These are phyloP conservation scores for Paecilomyces niveus DNA, from an alignment of 2,329 filamentous ascomycete species.

Conservation along the genomic window DNA sequence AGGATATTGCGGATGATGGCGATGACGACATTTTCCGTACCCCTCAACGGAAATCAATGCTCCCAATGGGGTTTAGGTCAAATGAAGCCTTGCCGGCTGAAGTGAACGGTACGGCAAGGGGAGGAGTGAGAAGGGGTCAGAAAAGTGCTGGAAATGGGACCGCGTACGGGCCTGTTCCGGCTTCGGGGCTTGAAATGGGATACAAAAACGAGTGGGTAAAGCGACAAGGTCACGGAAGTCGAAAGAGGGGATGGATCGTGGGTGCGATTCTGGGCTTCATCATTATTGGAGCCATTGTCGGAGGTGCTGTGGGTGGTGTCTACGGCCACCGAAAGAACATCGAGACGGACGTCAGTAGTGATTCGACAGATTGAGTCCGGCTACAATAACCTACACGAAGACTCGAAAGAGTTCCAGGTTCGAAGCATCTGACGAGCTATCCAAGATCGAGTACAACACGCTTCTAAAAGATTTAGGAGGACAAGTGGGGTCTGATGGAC, in stretches of 20 bases:
- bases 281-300: slow-evolving; percentile 63
- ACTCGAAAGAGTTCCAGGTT: slow-evolving; percentile 79
- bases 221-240: slow-evolving; percentile 55
- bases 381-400: slow-evolving; percentile 62
- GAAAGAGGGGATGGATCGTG: slow-evolving; percentile 62
- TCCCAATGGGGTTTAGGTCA: slow-evolving; percentile 47
- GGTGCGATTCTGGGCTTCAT: slow-evolving; percentile 39
- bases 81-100: slow-evolving; percentile 27
- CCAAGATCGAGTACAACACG: slow-evolving; percentile 73
- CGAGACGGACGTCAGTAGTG: slow-evolving; percentile 10
- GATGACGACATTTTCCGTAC: slow-evolving; percentile 67
- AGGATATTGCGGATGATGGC: slow-evolving; percentile 77
- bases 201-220: slow-evolving; percentile 61
- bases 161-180: slow-evolving; percentile 51
- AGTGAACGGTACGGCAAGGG: slow-evolving; percentile 38
- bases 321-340: slow-evolving; percentile 49
- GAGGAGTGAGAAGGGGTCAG: slow-evolving; percentile 34
- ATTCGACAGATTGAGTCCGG: slow-evolving; percentile 25
- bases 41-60: slow-evolving; percentile 51
- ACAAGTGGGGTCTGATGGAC: slow-evolving; percentile 92
- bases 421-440: slow-evolving; percentile 92
- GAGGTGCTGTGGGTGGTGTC: slow-evolving; percentile 67
- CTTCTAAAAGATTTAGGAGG: slow-evolving; percentile 73
- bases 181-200: slow-evolving; percentile 18
- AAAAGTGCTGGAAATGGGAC: slow-evolving; percentile 34